These are phyloP conservation scores for Linum lewisii DNA, from an alignment of 345 rosid species.

Conservation along the genomic window DNA sequence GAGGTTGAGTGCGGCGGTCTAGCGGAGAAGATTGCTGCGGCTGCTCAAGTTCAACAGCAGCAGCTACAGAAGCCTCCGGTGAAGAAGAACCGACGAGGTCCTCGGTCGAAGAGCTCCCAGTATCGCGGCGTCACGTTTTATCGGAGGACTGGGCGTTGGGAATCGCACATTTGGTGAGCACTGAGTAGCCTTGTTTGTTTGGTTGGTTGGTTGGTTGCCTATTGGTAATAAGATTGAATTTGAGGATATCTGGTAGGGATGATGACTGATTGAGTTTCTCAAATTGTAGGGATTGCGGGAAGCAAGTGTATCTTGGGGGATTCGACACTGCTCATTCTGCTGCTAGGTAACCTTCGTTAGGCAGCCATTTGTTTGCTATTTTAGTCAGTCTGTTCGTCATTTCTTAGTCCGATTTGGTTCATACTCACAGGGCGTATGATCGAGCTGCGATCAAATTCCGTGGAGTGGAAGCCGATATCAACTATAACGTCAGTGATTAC, in stretches of 20 bases:
- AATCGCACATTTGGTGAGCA: constrained; percentile 24
- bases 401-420: background rate
- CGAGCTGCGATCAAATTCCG: constrained; percentile 27
- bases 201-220: too few species aligned
- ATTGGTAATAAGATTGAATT: too few species aligned
- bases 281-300: constrained; percentile 25
- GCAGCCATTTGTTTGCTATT: background rate
- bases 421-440: constrained; percentile 25
- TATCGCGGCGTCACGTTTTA: constrained; percentile 27
- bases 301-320: constrained; percentile 29
- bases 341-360: constrained; percentile 14
- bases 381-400: background rate
- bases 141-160: constrained; percentile 27
- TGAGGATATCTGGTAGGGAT: too few species aligned
- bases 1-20: too few species aligned
- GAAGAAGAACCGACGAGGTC: constrained; percentile 23
- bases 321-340: constrained; percentile 24
- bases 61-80: constrained; percentile 35
- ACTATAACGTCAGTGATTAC: constrained; percentile 18
- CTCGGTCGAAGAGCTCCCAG: constrained; percentile 26
- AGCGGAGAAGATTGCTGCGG: too few species aligned
- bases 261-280: background rate
- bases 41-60: background rate
- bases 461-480: constrained; percentile 26
- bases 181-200: too few species aligned